These are phyloP conservation scores for Astrocystis sublimbata DNA, from an alignment of 495 filamentous ascomycete species.

Conservation along the genomic window DNA sequence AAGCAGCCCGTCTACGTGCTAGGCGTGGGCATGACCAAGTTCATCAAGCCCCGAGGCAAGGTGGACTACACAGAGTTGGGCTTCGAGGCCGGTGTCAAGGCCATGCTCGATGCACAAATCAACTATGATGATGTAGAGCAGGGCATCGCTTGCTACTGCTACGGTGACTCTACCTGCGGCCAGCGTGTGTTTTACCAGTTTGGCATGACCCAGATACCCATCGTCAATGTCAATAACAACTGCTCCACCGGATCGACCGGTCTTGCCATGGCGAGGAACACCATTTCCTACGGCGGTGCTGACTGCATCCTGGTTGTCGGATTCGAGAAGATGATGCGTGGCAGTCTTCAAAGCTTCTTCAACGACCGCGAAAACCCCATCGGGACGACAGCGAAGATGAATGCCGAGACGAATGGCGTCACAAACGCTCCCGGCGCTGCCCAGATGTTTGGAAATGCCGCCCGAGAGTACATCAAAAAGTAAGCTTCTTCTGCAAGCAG, in stretches of 20 bases:
- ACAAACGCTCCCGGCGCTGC: constrained; percentile 82
- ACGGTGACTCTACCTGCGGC: constrained; percentile 91
- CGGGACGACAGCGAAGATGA: constrained; percentile 70
- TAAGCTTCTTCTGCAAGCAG: constrained; percentile 43
- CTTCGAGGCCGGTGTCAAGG: constrained; percentile 94
- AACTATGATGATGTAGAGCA: constrained; percentile 96
- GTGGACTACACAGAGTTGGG: constrained; percentile 88
- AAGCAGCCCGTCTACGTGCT: constrained; percentile 71
- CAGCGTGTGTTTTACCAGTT: constrained; percentile 99
- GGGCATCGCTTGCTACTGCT: constrained; percentile 96
- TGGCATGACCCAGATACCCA: constrained; percentile 92
- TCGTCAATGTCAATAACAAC: constrained; percentile 98
- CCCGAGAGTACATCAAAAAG: constrained; percentile 94
- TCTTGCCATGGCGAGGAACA: constrained; percentile 75
- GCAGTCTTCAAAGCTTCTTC: constrained; percentile 77
- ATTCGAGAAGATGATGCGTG: constrained; percentile 97
- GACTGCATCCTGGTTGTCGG: constrained; percentile 90
- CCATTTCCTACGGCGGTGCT: constrained; percentile 76
- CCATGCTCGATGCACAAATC: constrained; percentile 91
- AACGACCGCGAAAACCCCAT: constrained; percentile 78
- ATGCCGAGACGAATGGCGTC: constrained; percentile 75
- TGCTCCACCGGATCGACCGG: constrained; percentile 93
- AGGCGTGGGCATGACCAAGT: constrained; percentile 98
- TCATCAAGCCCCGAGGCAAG: constrained; percentile 95
- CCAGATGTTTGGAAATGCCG: constrained; percentile 96